Base-by-base conservation (phyloP, 306 rosid genomes). In the Pueraria montana region DNA sequence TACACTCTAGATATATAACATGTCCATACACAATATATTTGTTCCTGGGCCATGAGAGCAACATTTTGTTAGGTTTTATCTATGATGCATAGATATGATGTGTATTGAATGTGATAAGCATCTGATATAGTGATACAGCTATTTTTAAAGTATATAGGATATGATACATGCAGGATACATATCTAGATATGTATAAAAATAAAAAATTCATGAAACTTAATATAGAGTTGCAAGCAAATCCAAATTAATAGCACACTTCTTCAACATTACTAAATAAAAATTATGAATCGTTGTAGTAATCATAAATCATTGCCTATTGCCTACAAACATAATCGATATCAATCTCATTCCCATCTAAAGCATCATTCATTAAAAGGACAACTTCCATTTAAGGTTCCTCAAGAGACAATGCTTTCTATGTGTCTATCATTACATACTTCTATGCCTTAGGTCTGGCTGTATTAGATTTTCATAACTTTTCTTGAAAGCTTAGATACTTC, bases 61-160 rank as follows among this genome's bases (percentile, higher is more conserved):
- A 63, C 77, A 46, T 61, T 80, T 58, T 72, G 48, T 53, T 80
- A 55, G 18, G 36, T 75, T 69, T 66, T 50, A 2, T 61, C 9
- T 36, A 21, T 63, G 21, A 63, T 12, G 21, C 69, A 24, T 24
- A 6, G 21, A 34, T 64, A 17, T 32, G 71, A 16, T 14, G 40
- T 30, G 69, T 6, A 62, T 62, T 16, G 21, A 14, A 62, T 30
- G 14, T 2, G 9, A 16, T 30, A 7, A 0, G 5, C 2, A 27
- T 59, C 69, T 0, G 16, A 63, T 63, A 30, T 63, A n/a, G 42
- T 14, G 69, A 63, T 30, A 30, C 42, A 12, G 18, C 0, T 14
- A 14, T 8, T 63, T 30, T 14, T 24, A 12, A 24, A 11, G 18
- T 26, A 24, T 63, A 61, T 56, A 21, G 64, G 64, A 21, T 56